Evolutionary conservation across 139 green algal species (phyloP).

Genomic region (Chlorella ohadii): DNA sequence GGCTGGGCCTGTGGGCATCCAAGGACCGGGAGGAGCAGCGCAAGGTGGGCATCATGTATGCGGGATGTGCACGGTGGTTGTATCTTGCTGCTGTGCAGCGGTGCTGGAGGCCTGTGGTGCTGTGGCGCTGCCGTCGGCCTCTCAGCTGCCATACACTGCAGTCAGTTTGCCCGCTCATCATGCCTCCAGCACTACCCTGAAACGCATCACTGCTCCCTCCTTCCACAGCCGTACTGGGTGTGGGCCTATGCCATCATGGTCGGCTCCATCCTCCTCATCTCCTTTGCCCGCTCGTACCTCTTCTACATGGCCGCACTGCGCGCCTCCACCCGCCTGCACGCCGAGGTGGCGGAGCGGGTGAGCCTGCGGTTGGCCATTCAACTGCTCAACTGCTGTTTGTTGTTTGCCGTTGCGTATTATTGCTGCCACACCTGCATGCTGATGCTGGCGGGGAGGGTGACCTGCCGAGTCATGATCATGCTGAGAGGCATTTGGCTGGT

Average conservation of each 20-base stretch:
- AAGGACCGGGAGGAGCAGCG: constrained; percentile 39
- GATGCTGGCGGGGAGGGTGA: too few species aligned
- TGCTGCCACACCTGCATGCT: too few species aligned
- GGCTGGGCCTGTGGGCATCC: constrained; percentile 69
- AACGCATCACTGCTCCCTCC: not conserved
- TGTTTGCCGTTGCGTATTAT: too few species aligned
- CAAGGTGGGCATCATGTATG: not conserved
- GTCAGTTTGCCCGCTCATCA: too few species aligned
- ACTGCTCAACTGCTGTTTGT: too few species aligned
- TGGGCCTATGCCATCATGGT: constrained; percentile 71
- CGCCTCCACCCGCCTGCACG: constrained; percentile 67
- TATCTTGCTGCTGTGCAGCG: too few species aligned
- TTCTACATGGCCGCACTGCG: constrained; percentile 72
- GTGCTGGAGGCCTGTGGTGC: too few species aligned
- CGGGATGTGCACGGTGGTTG: too few species aligned
- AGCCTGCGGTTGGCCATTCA: not conserved
- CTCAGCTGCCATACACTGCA: too few species aligned
- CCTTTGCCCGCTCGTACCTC: constrained; percentile 50
- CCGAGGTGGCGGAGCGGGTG: constrained; percentile 53
- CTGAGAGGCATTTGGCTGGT: too few species aligned
- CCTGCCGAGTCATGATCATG: too few species aligned
- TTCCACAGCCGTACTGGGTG: constrained; percentile 39
- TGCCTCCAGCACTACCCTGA: not conserved
- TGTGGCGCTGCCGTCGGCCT: too few species aligned
- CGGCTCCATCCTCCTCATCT: constrained; percentile 53